Base-by-base conservation (phyloP, 1,139 yeast genomes). In the Pichia sp. region DNA sequence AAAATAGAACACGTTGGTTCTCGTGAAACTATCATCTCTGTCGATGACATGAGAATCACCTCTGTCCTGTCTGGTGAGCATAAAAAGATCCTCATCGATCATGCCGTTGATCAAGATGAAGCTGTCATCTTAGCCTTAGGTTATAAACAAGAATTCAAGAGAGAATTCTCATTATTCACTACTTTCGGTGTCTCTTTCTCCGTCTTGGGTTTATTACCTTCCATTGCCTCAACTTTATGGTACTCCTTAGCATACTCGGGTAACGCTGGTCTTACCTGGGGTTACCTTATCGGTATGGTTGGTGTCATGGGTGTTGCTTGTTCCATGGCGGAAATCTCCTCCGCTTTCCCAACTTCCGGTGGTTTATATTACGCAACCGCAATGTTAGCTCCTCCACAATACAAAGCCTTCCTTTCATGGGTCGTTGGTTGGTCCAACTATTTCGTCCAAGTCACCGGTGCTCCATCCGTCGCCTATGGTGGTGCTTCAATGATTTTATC, bases 131-230 rank as follows among this genome's bases (percentile, higher is more conserved):
- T 79, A 57, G 83, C 85, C 17, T 71, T 84, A 58, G 93, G 93
- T 38, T 85, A 85, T 62, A 81, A 81, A 60, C 87, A 80, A 56
- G 91, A 85, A 60, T 80, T 85, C 63, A 79, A 79, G 59, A 77
- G 93, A 62, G 88, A 85, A 56, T 81, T 82, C 53, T 73, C 80
- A 5, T 61, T 81, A 22, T 75, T 80, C 70, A 73, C 86, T 4
- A 76, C 84, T 1, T 77, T 84, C 52, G 79, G 83, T 36, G 87
- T 83, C 24, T 82, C 89, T 14, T 85, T 85, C 66, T 79, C 87
- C 14, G 87, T 85, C 45, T 72, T 85, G 60, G 87, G 90, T 7
- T 70, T 85, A 47, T 71, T 85, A 47, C 91, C 93, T 2, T 83
- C 89, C 11, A 79, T 84, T 54, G 85, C 76, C 38, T 79, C 81